Evolutionary conservation across 495 filamentous ascomycete genomes (phyloP).

Genomic region (Wilcoxina mikolae): DNA sequence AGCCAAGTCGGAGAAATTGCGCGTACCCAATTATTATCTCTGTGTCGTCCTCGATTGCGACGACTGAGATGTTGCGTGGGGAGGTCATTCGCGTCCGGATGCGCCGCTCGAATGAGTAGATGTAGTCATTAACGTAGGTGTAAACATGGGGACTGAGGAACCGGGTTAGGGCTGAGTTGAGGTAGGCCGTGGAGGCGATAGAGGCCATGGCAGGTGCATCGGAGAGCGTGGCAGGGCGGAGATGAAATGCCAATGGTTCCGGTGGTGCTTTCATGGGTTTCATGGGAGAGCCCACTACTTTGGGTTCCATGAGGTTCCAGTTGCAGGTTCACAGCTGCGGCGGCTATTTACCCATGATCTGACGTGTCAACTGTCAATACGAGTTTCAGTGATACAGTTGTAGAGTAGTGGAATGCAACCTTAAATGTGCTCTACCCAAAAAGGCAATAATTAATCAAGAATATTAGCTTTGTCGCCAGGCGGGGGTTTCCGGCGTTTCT

Average conservation of each 20-base stretch:
- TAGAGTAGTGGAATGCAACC: too few relatives aligned
- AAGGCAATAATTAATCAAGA: too few relatives aligned
- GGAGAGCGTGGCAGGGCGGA: not conserved
- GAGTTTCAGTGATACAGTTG: too few relatives aligned
- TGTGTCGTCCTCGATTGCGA: not conserved
- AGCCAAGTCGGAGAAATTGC: not conserved
- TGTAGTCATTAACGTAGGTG: not conserved
- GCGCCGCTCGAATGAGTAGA: not conserved
- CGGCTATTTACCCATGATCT: too few relatives aligned
- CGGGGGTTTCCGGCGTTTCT: too few relatives aligned
- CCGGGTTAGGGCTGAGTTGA: not conserved
- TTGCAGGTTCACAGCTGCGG: too few relatives aligned
- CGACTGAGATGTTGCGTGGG: not conserved
- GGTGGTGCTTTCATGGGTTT: too few relatives aligned
- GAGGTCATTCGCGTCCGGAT: not conserved
- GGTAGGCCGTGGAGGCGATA: constrained; percentile 3
- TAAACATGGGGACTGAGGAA: not conserved
- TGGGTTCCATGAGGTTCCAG: too few relatives aligned
- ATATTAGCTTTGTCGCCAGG: too few relatives aligned
- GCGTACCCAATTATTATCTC: not conserved
- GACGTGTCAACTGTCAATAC: too few relatives aligned
- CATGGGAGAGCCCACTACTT: too few relatives aligned
- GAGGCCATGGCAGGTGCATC: constrained; percentile 4
- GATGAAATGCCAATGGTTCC: not conserved
- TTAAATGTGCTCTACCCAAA: too few relatives aligned